A percentile compares a stretch with the other conserved stretches of the same genome.
phyloP scores from a whole-genome alignment of 2,329 filamentous ascomycete species.

The Metarhizium humberi region DNA sequence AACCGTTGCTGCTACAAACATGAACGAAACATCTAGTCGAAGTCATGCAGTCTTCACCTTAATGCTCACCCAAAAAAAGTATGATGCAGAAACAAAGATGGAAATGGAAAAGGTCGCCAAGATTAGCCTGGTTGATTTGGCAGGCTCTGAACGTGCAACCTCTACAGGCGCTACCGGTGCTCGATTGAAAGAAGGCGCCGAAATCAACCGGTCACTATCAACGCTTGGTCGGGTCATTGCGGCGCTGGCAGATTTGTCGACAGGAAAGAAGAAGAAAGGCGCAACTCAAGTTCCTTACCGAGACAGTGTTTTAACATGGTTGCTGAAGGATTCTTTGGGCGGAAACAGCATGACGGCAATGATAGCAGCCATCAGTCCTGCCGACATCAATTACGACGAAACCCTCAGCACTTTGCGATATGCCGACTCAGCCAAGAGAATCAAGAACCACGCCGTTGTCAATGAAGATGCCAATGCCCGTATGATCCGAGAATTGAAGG shows the following conservation, averaged over 20 bases:
- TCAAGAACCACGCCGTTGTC: slow-evolving; percentile 99
- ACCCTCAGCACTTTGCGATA: slow-evolving; percentile 93
- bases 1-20: slow-evolving; percentile 97
- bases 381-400: slow-evolving; percentile 98
- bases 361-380: slow-evolving; percentile 97
- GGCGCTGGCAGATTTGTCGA: slow-evolving; percentile 81
- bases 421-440: slow-evolving; percentile 94
- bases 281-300: slow-evolving; percentile 82
- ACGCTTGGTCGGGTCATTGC: slow-evolving; percentile 97
- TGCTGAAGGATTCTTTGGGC: slow-evolving; percentile 91
- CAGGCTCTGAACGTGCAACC: slow-evolving; percentile 93
- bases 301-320: slow-evolving; percentile 93
- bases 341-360: slow-evolving; percentile 99
- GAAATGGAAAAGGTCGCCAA: slow-evolving; percentile 96
- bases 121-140: slow-evolving; percentile 95
- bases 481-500: slow-evolving; percentile 97
- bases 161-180: slow-evolving; percentile 95
- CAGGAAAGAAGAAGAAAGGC: slow-evolving; percentile 71
- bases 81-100: slow-evolving; percentile 90
- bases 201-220: slow-evolving; percentile 95
- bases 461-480: slow-evolving; percentile 98
- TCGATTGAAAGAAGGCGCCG: slow-evolving; percentile 90
- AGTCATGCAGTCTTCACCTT: slow-evolving; percentile 97
- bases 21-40: slow-evolving; percentile 98
- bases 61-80: slow-evolving; percentile 87